Base-by-base conservation (phyloP, 1,284 basidiomycete species). In the Ustilago esculenta region DNA sequence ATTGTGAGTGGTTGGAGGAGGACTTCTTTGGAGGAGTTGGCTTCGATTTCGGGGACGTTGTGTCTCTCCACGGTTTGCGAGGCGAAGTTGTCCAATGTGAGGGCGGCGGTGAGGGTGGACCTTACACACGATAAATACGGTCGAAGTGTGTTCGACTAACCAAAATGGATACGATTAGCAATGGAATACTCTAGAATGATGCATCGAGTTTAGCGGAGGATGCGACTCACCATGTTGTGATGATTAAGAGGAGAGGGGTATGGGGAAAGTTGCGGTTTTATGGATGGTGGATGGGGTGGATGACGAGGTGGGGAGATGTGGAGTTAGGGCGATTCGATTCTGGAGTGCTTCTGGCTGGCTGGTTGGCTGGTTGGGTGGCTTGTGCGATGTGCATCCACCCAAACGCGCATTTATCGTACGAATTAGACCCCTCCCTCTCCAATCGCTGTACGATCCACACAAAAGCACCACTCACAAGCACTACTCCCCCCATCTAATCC, bases 81-180 rank as follows among this genome's bases (percentile, higher is more conserved):
- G 35, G 92, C 88, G 85, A 99, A 99, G 87, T 97, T 94, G 85
- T 97, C 91, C 51, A 99, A 86, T 0, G 94, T 97, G 72, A 98
- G 86, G 1, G 96, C 94, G n/a, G 95, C 95, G 5, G 94, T 98
- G 50, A 99, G 86, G 12, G 95, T 95, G 10, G 92, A 92, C 69
- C 96, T 87, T 47, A 99, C 95, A 32, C 94, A 94, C 27, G 92
- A 90, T 59, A 99, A 90, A 84, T 99, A 99, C 4, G 95, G 94
- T 76, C 95, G 87, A 46, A 98, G 87, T 4, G 87, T 86, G 84
- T 87, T 87, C 43, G 86, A 86, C 87, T 76, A 30, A 10, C 10
- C 23, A 10, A 50, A 3, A 23, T 11, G 8, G 23, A 33, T 12
- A 34, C 14, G 23, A 29, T 34, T 4, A 20, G 11, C 8, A 33